Evolutionary conservation across 129 eudicot genomes (phyloP).

Genomic region (Erigeron canadensis): DNA sequence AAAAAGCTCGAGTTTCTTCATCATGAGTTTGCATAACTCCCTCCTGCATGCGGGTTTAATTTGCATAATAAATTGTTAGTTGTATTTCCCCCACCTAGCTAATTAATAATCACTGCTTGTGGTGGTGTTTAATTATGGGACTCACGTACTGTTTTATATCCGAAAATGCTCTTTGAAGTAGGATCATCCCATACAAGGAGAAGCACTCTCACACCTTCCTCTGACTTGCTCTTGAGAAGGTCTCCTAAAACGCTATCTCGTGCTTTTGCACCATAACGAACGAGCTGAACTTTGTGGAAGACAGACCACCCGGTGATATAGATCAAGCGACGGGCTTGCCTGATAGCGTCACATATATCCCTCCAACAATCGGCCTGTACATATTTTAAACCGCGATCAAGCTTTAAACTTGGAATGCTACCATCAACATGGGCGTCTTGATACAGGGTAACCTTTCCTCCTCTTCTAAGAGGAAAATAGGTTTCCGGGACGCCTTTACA

Average conservation of each 20-base stretch:
- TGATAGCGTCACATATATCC: slow-evolving; percentile 72
- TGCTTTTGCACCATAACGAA: slow-evolving; percentile 57
- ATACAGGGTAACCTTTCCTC: slow-evolving; percentile 73
- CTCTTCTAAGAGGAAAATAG: slow-evolving; percentile 77
- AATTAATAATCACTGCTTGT: not conserved
- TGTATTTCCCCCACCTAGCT: not conserved
- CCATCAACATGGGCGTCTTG: slow-evolving; percentile 94
- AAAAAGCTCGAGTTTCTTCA: slow-evolving; percentile 68
- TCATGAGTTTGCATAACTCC: slow-evolving; percentile 67
- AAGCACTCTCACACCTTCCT: slow-evolving; percentile 87
- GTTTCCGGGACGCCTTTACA: slow-evolving; percentile 78
- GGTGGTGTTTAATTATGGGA: not conserved
- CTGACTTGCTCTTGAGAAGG: slow-evolving; percentile 74
- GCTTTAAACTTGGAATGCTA: slow-evolving; percentile 48
- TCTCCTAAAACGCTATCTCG: slow-evolving; percentile 58
- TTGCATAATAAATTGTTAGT: slow-evolving; percentile 7
- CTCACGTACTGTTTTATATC: slow-evolving; percentile 54
- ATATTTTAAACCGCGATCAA: slow-evolving; percentile 57
- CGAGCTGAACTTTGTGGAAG: slow-evolving; percentile 65
- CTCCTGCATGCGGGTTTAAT: slow-evolving; percentile 53
- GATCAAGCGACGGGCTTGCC: slow-evolving; percentile 64
- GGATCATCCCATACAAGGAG: slow-evolving; percentile 99
- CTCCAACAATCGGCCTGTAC: slow-evolving; percentile 83
- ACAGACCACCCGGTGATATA: slow-evolving; percentile 97
- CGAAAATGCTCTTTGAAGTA: slow-evolving; percentile 73